Evolutionary conservation across 495 filamentous ascomycete genomes (phyloP).

Genomic region (Cercophora samala): DNA sequence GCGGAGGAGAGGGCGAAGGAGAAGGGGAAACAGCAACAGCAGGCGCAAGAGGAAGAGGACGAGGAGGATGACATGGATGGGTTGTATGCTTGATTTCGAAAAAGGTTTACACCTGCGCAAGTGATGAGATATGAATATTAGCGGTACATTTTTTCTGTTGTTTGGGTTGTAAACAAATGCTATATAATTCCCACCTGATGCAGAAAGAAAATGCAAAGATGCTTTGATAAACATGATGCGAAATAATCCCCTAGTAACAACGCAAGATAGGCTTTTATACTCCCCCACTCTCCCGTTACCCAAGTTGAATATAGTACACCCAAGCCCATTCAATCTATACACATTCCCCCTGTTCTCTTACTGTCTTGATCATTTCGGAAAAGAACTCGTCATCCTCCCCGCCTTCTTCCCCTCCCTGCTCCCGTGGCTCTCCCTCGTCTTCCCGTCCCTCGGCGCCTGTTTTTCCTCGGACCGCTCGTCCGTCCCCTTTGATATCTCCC

Average conservation of each 20-base stretch:
- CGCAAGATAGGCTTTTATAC: too few relatives aligned
- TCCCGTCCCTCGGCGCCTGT: conserved; percentile 18
- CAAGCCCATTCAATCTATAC: not conserved
- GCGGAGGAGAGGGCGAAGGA: conserved; percentile 59
- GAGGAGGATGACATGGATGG: conserved; percentile 71
- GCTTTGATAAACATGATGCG: too few relatives aligned
- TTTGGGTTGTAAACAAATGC: not conserved
- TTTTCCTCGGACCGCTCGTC: conserved; percentile 15
- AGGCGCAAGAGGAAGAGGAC: conserved; percentile 53
- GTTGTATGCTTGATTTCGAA: conserved; percentile 66
- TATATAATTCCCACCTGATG: not conserved
- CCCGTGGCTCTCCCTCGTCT: conserved; percentile 26
- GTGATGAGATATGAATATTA: too few relatives aligned
- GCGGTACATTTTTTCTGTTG: not conserved
- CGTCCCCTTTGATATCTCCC: conserved; percentile 30
- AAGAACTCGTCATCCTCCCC: not conserved
- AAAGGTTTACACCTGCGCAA: not conserved
- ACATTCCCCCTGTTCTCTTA: not conserved
- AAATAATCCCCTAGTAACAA: too few relatives aligned
- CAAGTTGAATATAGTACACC: not conserved
- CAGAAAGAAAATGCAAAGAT: not conserved
- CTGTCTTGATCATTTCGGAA: not conserved
- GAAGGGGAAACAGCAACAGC: conserved; percentile 51
- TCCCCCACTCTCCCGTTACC: too few relatives aligned
- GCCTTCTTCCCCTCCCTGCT: conserved; percentile 23